Base-by-base conservation (phyloP, 352 stramenopile species). In the Globisporangium canariense region DNA sequence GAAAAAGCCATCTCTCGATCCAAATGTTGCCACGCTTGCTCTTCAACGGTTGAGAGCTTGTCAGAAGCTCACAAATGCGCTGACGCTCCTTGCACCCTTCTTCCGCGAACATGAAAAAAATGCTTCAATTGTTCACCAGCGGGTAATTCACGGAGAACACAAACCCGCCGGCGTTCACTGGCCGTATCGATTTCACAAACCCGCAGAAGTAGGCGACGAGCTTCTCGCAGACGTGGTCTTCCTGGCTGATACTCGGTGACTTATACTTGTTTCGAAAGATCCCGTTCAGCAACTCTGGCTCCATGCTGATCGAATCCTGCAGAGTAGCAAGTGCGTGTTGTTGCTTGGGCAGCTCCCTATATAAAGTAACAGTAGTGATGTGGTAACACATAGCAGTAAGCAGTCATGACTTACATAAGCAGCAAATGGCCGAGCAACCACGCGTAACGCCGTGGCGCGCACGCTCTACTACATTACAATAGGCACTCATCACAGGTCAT, bases 191-290 rank as follows among this genome's bases (percentile, higher is more conserved):
- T 4, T 20, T 4, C 4, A 73, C 65, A 36, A 79, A 78, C 0
- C 1, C 46, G 40, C 53, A 10, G 45, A 86, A 76, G 20, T 28
- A 30, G 8, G 55, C 38, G 1, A 58, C 38, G 16, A 86, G 60
- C 40, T 34, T 20, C 2, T 22, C n/a, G 52, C 78, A 83, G 6
- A 69, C 55, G 4, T 25, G 16, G 11, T 46, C 68, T 11, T 72
- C 61, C 50, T 86, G 79, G 2, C 50, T 30, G 0, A 62, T 40
- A n/a, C 68, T 83, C 7, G 79, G 76, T 1, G 49, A 16, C 45
- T 79, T 71, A 67, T 82, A 60, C 66, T 74, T 74, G 58, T 84
- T 85, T 38, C 74, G 75, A 53, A 87, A 80, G 6, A 85, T 52
- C 6, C 67, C 65, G 30, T 73, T 72, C 13, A 83, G 54, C 4